Percentiles rank a stretch among this genome's conserved stretches.
These are phyloP conservation scores for Penicillium robsamsonii DNA, from an alignment of 495 filamentous ascomycete genomes.

Conservation along the genomic window DNA sequence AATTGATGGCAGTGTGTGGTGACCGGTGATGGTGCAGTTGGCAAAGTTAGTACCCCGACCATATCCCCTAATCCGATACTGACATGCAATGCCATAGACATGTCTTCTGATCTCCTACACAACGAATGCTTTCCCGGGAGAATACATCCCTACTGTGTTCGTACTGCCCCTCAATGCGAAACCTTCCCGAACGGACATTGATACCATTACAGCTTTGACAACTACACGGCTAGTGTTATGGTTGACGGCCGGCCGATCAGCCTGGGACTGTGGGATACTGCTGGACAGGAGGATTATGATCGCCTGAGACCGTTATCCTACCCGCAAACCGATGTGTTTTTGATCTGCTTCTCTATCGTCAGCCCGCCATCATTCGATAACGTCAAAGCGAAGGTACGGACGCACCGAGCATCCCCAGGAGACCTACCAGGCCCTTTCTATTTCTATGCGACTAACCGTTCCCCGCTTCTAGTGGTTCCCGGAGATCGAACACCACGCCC, in stretches of 20 bases:
- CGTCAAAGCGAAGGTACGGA: slow-evolving; percentile 85
- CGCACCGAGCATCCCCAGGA: not conserved
- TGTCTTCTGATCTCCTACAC: slow-evolving; percentile 99
- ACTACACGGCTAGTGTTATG: slow-evolving; percentile 98
- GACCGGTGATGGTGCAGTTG: slow-evolving; percentile 97
- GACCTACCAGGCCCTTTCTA: not conserved
- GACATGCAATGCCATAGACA: slow-evolving; percentile 57
- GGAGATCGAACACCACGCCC: slow-evolving; percentile 95
- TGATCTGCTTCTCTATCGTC: slow-evolving; percentile 98
- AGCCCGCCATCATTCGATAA: slow-evolving; percentile 97
- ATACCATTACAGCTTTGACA: slow-evolving; percentile 74
- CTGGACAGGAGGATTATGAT: slow-evolving; percentile 98
- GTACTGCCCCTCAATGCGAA: slow-evolving; percentile 35
- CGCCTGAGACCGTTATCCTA: slow-evolving; percentile 93
- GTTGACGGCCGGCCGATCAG: slow-evolving; percentile 97
- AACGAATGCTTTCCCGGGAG: slow-evolving; percentile 97
- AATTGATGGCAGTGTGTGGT: slow-evolving; percentile 76
- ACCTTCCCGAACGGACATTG: not conserved
- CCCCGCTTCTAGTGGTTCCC: slow-evolving; percentile 72
- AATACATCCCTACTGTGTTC: slow-evolving; percentile 99
- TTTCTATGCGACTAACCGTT: not conserved
- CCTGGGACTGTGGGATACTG: slow-evolving; percentile 97
- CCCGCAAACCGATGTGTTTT: slow-evolving; percentile 95
- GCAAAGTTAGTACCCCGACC: slow-evolving; percentile 65
- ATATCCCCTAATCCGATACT: not conserved